Conservation (phyloP, 2,329 filamentous ascomycete species). For the Myriosclerotinia curreyana region DNA sequence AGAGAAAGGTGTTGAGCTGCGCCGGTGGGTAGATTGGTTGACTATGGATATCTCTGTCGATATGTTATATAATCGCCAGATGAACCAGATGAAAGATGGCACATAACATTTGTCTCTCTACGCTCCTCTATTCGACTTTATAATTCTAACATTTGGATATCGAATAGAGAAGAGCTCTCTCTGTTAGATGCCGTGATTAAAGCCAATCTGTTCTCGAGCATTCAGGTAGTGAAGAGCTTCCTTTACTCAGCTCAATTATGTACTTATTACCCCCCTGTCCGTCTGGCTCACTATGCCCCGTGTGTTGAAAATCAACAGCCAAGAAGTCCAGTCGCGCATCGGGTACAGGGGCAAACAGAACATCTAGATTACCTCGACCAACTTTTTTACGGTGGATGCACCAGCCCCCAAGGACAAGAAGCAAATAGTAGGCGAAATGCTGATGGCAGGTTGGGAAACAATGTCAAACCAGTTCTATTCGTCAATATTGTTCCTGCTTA, state of each 20-base stretch:
- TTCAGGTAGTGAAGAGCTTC: not conserved
- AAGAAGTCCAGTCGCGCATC: no score
- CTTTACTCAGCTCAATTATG: not conserved
- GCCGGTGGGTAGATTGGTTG: conserved; percentile 20
- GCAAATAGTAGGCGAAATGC: no score
- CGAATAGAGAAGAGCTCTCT: not conserved
- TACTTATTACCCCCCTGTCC: not conserved
- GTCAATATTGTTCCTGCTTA: no score
- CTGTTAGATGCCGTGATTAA: not conserved
- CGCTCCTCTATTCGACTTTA: not conserved
- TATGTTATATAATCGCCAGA: conserved; percentile 13
- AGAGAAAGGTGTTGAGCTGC: conserved; percentile 4
- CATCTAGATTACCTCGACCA: conserved; percentile 3
- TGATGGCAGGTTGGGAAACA: no score
- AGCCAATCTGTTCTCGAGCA: not conserved
- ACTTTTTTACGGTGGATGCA: not conserved
- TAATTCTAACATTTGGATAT: not conserved
- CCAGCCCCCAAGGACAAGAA: no score
- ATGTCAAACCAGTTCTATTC: no score
- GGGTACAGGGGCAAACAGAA: not conserved
- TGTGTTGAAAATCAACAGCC: not conserved
- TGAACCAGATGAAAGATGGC: conserved; percentile 21
- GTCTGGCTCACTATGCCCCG: not conserved
- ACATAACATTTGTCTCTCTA: not conserved
- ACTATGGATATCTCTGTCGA: conserved; percentile 21